Base-by-base conservation (phyloP, 2,329 filamentous ascomycete genomes). In the Diaporthe amygdali region DNA sequence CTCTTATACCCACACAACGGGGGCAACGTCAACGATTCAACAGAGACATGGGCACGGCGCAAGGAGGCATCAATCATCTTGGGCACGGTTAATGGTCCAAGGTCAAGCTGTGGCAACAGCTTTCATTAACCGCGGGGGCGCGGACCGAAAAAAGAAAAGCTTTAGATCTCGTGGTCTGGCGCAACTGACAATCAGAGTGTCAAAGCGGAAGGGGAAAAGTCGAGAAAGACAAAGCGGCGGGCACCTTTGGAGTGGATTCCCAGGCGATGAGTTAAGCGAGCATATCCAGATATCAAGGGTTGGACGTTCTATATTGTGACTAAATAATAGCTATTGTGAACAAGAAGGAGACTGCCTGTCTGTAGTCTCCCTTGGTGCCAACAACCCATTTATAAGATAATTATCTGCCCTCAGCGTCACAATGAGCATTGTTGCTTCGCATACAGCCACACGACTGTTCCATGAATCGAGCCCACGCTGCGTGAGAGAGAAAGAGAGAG, bases 31-130 rank as follows among this genome's bases (percentile, higher is more conserved):
- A 34, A 69, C 44, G 22, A 55, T 59, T 25, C 41, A 69, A 46
- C 47, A 68, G 68, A 63, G 56, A 54, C 70, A 66, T 69, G 61
- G 70, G 59, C 54, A 64, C 56, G 70, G 70, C 70, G 70, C 70
- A 69, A 59, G 52, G n/a, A 68, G 32, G 47, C 52, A 51, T 39
- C 22, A 44, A 47, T 56, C 46, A 51, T 44, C 22, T 59, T 54
- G 17, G 52, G 66, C 66, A 59, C 49, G 66, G 41, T 54, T 30
- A 39, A 6, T 39, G 37, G 37, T 49, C 44, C 34, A 9, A 34
- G 59, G 44, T 64, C 59, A 49, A 49, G 52, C 66, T 68, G 66
- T 68, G 66, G 54, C 66, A 49, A 49, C 51, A 56, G 59, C 32
- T 64, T 49, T 49, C 44, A 64, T 64, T 49, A 51, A 41, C 66